phyloP scores from a whole-genome alignment of 768 basidiomycete genomes.

The Austroboletus festivus region DNA sequence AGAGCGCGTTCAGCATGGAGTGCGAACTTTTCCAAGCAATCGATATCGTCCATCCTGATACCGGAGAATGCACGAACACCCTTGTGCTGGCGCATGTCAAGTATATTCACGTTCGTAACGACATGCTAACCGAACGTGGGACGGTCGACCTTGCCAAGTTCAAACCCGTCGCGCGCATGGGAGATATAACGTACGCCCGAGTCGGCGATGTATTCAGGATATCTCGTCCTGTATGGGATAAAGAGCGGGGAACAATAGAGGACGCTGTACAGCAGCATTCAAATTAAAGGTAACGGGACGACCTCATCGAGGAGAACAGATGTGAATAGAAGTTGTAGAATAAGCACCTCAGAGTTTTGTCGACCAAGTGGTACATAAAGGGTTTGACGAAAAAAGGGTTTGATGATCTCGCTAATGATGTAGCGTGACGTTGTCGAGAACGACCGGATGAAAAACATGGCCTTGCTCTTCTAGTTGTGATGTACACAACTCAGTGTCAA shows the following conservation, averaged over 20 bases:
- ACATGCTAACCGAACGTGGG: conserved; percentile 36
- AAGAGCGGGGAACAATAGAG: conserved; percentile 11
- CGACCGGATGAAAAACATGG: no score
- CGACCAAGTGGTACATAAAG: no score
- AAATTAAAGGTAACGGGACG: no score
- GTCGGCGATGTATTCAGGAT: conserved; percentile 30
- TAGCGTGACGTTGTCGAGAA: no score
- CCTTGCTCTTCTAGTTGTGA: no score
- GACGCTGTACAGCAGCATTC: no score
- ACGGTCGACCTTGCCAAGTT: conserved; percentile 36
- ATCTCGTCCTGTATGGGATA: conserved; percentile 20
- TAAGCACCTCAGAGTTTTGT: no score
- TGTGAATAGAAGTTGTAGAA: no score
- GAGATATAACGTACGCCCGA: conserved; percentile 38
- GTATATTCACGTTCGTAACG: conserved; percentile 42
- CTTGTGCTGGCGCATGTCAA: conserved; percentile 42
- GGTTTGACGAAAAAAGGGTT: no score
- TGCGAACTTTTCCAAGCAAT: conserved; percentile 35
- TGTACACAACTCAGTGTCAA: no score
- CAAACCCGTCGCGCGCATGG: conserved; percentile 36
- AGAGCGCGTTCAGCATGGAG: conserved; percentile 49
- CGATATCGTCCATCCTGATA: conserved; percentile 35
- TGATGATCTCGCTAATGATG: no score
- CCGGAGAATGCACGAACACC: conserved; percentile 25
- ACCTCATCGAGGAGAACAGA: no score